A percentile compares a stretch with the other conserved stretches of the same genome.
Evolutionary conservation across 2,329 filamentous ascomycete species (phyloP).

Genomic region (Xylariaceae sp.): DNA sequence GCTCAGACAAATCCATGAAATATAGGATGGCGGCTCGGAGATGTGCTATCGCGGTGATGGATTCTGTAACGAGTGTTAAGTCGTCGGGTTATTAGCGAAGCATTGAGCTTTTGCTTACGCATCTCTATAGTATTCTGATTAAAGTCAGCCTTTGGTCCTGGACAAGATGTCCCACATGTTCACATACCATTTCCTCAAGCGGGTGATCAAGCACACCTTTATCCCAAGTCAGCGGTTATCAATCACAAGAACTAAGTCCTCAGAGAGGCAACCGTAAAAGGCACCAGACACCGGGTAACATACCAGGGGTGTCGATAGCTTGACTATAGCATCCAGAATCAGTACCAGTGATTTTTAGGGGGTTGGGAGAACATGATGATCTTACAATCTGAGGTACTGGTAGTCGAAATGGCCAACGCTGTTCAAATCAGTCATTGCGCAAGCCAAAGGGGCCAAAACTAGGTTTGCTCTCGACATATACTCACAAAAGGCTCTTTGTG

Average conservation of each 20-base stretch:
- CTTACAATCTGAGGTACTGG: constrained; percentile 69
- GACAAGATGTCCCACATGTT: background rate
- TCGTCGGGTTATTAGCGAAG: background rate
- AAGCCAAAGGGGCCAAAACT: background rate
- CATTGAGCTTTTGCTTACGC: constrained; percentile 40
- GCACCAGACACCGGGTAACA: background rate
- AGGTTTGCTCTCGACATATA: background rate
- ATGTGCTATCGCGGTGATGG: constrained; percentile 96
- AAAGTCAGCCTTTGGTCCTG: constrained; percentile 2
- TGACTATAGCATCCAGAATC: constrained; percentile 33
- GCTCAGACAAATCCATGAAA: constrained; percentile 82
- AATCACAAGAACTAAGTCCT: background rate
- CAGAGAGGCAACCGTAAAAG: background rate
- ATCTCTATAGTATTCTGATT: constrained; percentile 87
- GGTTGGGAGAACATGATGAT: background rate
- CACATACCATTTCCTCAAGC: constrained; percentile 77
- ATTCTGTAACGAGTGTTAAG: constrained; percentile 44
- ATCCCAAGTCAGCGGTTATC: constrained; percentile 1
- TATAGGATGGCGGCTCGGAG: constrained; percentile 92
- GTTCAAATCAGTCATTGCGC: constrained; percentile 5
- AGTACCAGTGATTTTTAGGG: background rate
- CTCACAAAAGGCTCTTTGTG: constrained; percentile 80
- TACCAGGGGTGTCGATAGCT: constrained; percentile 84
- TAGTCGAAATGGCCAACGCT: constrained; percentile 92
- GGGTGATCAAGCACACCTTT: constrained; percentile 89